Conservation (phyloP, 805 yeast species). For the Hanseniaspora valbyensis region DNA sequence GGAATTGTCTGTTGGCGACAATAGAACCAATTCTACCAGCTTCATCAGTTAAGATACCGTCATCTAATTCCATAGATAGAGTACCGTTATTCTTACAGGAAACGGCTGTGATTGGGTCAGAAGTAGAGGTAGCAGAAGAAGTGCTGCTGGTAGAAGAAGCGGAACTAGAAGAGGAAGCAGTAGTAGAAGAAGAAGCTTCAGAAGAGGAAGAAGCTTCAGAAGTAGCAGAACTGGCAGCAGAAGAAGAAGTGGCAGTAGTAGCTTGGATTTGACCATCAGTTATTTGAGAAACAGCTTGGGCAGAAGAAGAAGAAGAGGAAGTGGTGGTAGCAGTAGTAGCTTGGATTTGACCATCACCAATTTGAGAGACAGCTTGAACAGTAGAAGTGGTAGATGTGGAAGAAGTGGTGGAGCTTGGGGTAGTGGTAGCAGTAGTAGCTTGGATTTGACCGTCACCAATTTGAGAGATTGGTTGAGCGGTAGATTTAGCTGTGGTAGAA, state of each 20-base stretch:
- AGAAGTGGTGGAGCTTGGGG: too few species aligned
- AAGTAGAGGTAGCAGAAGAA: constrained; percentile 21
- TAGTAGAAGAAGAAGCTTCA: constrained; percentile 20
- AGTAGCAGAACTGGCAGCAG: constrained; percentile 18
- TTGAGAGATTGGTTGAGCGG: constrained; percentile 29
- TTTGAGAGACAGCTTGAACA: constrained; percentile 28
- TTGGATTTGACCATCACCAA: constrained; percentile 24
- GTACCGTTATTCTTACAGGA: constrained; percentile 30
- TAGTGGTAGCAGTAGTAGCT: constrained; percentile 26
- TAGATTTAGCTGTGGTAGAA: constrained; percentile 27
- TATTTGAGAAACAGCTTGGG: constrained; percentile 35
- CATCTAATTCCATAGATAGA: constrained; percentile 41
- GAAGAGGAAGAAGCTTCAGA: constrained; percentile 20
- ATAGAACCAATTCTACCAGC: constrained; percentile 58
- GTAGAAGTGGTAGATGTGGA: constrained; percentile 21
- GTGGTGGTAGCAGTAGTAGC: constrained; percentile 22
- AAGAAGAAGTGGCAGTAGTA: constrained; percentile 30
- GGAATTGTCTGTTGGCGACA: constrained; percentile 67
- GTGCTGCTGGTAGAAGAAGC: constrained; percentile 20
- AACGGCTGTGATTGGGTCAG: constrained; percentile 17
- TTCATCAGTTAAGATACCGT: constrained; percentile 42
- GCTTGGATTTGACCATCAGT: constrained; percentile 39
- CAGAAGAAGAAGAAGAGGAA: constrained; percentile 29
- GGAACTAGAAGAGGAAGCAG: constrained; percentile 21
- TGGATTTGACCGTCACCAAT: constrained; percentile 37